Percentiles rank a stretch among this genome's conserved stretches.
Conservation (phyloP, 768 basidiomycete species). For the Phylloporus rhodoxanthus region DNA sequence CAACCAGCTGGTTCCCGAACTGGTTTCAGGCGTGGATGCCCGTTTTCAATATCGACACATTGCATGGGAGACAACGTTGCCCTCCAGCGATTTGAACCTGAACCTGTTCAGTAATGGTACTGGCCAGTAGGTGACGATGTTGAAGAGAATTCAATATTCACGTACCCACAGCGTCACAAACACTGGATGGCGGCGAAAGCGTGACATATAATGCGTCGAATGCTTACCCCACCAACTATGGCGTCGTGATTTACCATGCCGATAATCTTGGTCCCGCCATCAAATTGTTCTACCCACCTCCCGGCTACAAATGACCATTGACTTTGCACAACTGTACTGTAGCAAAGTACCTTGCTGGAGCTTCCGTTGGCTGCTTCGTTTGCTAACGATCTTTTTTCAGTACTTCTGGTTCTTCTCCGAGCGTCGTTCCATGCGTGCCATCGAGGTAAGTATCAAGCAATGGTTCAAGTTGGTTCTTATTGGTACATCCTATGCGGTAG, state of each 20-base stretch:
- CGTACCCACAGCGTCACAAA: constrained; percentile 28
- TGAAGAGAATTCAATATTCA: constrained; percentile 2
- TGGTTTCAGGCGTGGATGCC: constrained; percentile 32
- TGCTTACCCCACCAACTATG: constrained; percentile 16
- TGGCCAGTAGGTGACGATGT: constrained; percentile 32
- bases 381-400: background rate
- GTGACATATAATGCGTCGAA: constrained; percentile 15
- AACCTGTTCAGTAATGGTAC: constrained; percentile 39
- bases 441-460: constrained; percentile 5
- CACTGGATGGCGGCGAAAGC: constrained; percentile 28
- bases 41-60: constrained; percentile 34
- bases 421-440: background rate
- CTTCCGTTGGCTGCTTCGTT: background rate
- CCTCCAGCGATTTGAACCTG: constrained; percentile 27
- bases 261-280: constrained; percentile 38
- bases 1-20: constrained; percentile 15
- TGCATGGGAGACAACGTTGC: constrained; percentile 33
- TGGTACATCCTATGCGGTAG: background rate
- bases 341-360: constrained; percentile 11
- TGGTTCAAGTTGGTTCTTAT: background rate
- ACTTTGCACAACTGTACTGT: constrained; percentile 27
- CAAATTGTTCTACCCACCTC: constrained; percentile 26
- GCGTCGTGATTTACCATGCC: constrained; percentile 29
- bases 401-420: background rate
- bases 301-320: constrained; percentile 24